Base-by-base conservation (phyloP, 1,139 yeast genomes). In the Saccharomyces hybrid region DNA sequence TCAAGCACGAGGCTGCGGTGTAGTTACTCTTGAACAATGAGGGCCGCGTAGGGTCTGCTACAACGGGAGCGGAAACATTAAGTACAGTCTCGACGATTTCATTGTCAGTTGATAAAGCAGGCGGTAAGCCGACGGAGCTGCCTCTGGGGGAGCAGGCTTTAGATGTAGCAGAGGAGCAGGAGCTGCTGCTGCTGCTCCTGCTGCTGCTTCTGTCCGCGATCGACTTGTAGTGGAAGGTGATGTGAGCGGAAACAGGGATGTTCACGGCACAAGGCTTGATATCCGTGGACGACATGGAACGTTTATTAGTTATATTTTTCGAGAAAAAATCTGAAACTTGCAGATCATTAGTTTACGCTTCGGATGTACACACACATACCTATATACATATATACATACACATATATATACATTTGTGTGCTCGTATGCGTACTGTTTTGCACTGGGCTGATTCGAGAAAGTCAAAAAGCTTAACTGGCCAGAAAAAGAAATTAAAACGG, bases 201-300 rank as follows among this genome's bases (percentile, higher is more conserved):
- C 47, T 16, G 25, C 47, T 16, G 46, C 44, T 44, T 14, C 32
- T 41, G 29, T 51, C 57, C 38, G 47, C 52, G 7, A 16, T 23
- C 16, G 28, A 47, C 42, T 41, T 41, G 38, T 55, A 55, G 47
- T 55, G 57, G 6, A 55, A 51, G 27, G 57, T 55, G 11, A 55
- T 49, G 47, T 55, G 57, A 5, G 57, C 57, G 23, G 57, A 55
- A 29, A 55, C 57, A 25, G 57, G 57, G 44, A 54, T 53, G 16
- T 55, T 55, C 19, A 50, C 19, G 8, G 42, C 38, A 31, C 46
- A 34, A n/a, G 44, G 44, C 44, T 38, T 38, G 44, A 38, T 38
- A 38, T 16, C 49, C 7, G 34, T 31, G 38, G 38, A 25, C 9
- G 25, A 11, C 49, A 47, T 48, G 42, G n/a, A 46, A 25, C 46